Percentiles rank a stretch among this genome's conserved stretches.
Evolutionary conservation across 1,139 yeast species (phyloP).

Genomic region (Scheffersomyces illinoinensis): DNA sequence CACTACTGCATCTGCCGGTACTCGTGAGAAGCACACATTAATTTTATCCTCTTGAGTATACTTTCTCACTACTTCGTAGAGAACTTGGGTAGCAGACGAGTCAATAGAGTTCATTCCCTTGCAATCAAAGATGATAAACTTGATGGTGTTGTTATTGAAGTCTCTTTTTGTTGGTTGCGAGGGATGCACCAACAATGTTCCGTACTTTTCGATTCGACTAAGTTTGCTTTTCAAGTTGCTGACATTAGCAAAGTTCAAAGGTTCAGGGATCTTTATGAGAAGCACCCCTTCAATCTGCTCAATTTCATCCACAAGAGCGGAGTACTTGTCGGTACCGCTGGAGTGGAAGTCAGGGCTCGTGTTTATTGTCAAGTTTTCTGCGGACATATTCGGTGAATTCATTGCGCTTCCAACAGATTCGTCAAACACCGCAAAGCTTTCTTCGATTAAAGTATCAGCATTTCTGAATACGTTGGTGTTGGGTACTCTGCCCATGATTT

Average conservation of each 20-base stretch:
- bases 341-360: conserved; percentile 7
- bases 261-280: conserved; percentile 33
- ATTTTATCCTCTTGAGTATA: conserved; percentile 22
- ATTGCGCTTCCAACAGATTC: not conserved
- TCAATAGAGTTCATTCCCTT: conserved; percentile 36
- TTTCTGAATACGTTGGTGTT: conserved; percentile 32
- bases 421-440: conserved; percentile 22
- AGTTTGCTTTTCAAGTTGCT: conserved; percentile 27
- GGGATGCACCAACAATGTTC: conserved; percentile 29
- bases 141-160: conserved; percentile 20
- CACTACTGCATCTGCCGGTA: conserved; percentile 20
- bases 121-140: conserved; percentile 31
- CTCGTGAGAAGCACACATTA: conserved; percentile 27
- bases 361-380: conserved; percentile 13
- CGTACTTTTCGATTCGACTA: conserved; percentile 28
- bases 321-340: conserved; percentile 13
- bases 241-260: conserved; percentile 31
- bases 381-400: conserved; percentile 1
- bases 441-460: conserved; percentile 38
- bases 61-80: conserved; percentile 26
- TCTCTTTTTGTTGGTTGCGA: conserved; percentile 31
- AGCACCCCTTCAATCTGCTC: conserved; percentile 33
- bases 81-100: conserved; percentile 32
- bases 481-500: conserved; percentile 35
- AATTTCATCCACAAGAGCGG: conserved; percentile 25